Evolutionary conservation across 371 early-diverging fungal genomes (phyloP).

Genomic region (Mucor sp.): DNA sequence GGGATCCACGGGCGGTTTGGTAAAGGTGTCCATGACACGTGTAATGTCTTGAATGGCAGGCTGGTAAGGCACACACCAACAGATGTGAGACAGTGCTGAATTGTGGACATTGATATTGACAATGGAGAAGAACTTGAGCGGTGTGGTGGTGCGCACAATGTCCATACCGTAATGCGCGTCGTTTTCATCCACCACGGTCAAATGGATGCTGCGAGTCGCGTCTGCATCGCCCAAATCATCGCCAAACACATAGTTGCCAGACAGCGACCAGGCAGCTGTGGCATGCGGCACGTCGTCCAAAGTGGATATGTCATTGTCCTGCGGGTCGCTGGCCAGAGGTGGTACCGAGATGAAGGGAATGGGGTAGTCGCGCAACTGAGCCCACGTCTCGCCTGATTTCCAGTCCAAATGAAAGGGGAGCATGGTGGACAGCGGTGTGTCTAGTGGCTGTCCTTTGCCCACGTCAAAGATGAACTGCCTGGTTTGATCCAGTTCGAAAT

Average conservation of each 20-base stretch:
- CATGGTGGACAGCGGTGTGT: constrained; percentile 48
- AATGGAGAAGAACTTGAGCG: constrained; percentile 59
- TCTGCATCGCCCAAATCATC: constrained; percentile 30
- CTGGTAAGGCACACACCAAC: constrained; percentile 60
- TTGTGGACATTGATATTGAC: constrained; percentile 38
- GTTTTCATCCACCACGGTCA: neutral
- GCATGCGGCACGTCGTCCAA: neutral
- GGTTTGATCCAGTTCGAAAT: constrained; percentile 36
- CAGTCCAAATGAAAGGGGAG: constrained; percentile 50
- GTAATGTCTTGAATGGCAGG: constrained; percentile 62
- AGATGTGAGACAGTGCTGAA: constrained; percentile 23
- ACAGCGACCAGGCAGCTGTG: constrained; percentile 24
- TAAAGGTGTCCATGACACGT: constrained; percentile 57
- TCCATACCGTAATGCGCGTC: constrained; percentile 12
- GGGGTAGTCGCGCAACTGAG: constrained; percentile 59
- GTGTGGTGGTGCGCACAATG: constrained; percentile 51
- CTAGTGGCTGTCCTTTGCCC: constrained; percentile 52
- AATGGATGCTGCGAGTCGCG: constrained; percentile 20
- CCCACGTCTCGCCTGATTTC: constrained; percentile 30
- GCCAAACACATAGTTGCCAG: constrained; percentile 30
- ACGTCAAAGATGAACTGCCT: constrained; percentile 55
- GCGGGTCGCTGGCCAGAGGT: neutral
- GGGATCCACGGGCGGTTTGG: constrained; percentile 58
- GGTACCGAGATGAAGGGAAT: constrained; percentile 56
- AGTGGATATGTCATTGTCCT: neutral